Percentiles rank a stretch among this genome's conserved stretches.
phyloP scores from a whole-genome alignment of 2,329 filamentous ascomycete genomes.

The Alternaria longipes region DNA sequence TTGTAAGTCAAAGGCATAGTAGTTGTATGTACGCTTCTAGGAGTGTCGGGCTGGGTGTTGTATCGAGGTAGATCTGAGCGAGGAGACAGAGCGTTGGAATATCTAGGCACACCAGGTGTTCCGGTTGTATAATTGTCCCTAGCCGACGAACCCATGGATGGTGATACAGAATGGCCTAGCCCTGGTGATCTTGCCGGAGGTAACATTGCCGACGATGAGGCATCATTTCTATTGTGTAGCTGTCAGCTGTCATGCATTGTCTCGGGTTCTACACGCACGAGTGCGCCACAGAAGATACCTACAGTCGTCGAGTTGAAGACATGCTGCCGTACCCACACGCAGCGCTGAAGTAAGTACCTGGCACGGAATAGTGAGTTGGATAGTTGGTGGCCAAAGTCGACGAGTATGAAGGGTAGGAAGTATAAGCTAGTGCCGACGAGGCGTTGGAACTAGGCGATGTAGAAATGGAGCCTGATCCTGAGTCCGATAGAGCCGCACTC shows the following conservation, averaged over 20 bases:
- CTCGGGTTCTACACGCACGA: conserved; percentile 44
- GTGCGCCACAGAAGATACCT: conserved; percentile 52
- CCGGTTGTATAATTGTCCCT: conserved; percentile 58
- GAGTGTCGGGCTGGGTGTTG: conserved; percentile 49
- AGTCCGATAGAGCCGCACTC: conserved; percentile 63
- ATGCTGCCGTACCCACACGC: conserved; percentile 50
- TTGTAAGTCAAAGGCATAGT: conserved; percentile 43
- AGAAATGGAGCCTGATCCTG: conserved; percentile 64
- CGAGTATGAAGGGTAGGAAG: conserved; percentile 52
- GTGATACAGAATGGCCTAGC: conserved; percentile 54
- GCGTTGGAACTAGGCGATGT: conserved; percentile 62
- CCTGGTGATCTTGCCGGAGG: conserved; percentile 54
- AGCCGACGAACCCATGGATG: conserved; percentile 50
- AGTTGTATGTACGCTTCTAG: conserved; percentile 46
- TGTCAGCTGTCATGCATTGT: conserved; percentile 53
- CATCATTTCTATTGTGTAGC: conserved; percentile 53
- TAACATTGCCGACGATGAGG: conserved; percentile 59
- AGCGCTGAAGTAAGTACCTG: conserved; percentile 50
- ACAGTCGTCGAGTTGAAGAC: conserved; percentile 55
- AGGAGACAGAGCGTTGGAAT: conserved; percentile 47
- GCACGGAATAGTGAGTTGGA: conserved; percentile 41
- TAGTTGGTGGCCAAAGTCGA: conserved; percentile 47
- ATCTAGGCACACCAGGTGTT: conserved; percentile 49
- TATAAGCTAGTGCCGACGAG: conserved; percentile 57
- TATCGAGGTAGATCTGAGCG: conserved; percentile 48